Percentiles rank a stretch among this genome's conserved stretches.
Conservation (phyloP, 768 basidiomycete genomes). For the Trametes cingulata region DNA sequence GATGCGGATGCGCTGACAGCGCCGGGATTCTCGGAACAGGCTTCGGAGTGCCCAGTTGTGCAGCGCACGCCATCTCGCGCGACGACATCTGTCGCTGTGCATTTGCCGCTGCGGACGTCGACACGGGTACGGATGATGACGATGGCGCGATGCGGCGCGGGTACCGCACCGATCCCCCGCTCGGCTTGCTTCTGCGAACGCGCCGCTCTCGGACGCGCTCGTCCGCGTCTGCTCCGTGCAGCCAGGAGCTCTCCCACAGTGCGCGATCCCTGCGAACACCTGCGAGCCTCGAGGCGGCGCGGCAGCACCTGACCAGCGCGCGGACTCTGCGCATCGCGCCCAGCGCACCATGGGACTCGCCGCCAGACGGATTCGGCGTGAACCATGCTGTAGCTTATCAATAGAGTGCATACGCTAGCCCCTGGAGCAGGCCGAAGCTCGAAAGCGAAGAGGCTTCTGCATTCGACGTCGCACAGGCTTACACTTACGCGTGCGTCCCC, state of each 20-base stretch:
- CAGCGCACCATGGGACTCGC: no score
- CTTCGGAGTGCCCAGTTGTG: no score
- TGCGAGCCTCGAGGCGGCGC: constrained; percentile 10
- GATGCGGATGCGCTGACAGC: no score
- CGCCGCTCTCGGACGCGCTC: not conserved
- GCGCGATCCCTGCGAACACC: not conserved
- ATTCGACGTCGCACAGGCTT: not conserved
- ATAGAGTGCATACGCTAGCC: not conserved
- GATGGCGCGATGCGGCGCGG: not conserved
- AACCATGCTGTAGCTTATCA: not conserved
- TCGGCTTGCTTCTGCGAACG: not conserved
- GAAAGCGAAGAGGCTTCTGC: no score
- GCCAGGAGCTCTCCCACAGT: not conserved
- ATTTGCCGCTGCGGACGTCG: not conserved
- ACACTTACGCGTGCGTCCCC: not conserved
- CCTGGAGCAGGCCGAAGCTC: no score
- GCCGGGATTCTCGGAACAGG: no score
- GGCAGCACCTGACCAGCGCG: not conserved
- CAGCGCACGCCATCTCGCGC: not conserved
- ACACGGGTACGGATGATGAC: not conserved
- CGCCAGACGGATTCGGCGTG: not conserved
- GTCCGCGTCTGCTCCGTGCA: not conserved
- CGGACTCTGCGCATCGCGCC: not conserved
- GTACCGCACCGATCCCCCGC: constrained; percentile 6
- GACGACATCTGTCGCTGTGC: not conserved